phyloP scores from a whole-genome alignment of 208 protist genomes.

The Leishmania tropica region DNA sequence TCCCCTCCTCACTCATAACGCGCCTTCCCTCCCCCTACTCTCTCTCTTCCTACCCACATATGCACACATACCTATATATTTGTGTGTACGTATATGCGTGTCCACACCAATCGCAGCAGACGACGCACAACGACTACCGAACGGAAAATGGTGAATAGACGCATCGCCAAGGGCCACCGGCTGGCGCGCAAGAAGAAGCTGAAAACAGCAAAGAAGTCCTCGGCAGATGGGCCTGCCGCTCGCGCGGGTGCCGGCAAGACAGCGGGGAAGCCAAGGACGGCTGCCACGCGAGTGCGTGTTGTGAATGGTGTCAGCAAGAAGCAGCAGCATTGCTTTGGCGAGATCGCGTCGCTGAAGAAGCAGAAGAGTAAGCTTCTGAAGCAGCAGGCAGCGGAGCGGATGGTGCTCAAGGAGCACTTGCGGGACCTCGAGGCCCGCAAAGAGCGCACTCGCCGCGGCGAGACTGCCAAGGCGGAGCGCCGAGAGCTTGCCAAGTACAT shows the following conservation, averaged over 20 bases:
- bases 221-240: conserved; percentile 3
- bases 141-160: conserved; percentile 37
- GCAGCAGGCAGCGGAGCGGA: conserved; percentile 78
- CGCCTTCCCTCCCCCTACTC: background rate
- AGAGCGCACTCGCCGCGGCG: conserved; percentile 63
- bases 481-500: conserved; percentile 92
- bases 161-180: conserved; percentile 36
- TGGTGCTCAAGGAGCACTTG: conserved; percentile 85
- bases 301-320: conserved; percentile 14
- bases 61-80: background rate
- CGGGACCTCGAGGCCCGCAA: conserved; percentile 70
- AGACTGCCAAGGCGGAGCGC: conserved; percentile 79
- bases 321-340: conserved; percentile 20
- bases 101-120: background rate
- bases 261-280: conserved; percentile 1
- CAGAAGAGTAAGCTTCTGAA: conserved; percentile 69
- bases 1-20: background rate
- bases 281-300: conserved; percentile 17
- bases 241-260: conserved; percentile 16
- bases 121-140: too few species aligned
- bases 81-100: too few species aligned
- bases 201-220: conserved; percentile 34
- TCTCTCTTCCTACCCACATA: background rate
- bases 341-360: conserved; percentile 33
- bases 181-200: conserved; percentile 43